These are phyloP conservation scores for Phytophthora idaei DNA, from an alignment of 352 stramenopile genomes.

Conservation along the genomic window DNA sequence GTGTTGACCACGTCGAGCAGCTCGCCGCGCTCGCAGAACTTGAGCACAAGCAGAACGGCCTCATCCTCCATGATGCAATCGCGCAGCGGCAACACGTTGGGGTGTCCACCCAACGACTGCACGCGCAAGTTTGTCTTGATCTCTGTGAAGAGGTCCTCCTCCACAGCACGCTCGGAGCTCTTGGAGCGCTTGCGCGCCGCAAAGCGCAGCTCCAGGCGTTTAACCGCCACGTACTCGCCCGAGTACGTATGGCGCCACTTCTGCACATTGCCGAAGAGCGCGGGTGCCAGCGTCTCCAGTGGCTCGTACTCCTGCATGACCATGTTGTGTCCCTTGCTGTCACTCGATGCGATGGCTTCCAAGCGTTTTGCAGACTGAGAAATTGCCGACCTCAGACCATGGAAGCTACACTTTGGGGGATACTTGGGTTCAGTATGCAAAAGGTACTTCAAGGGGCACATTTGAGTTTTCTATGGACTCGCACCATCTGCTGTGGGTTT, in stretches of 20 bases:
- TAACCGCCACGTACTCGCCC: constrained; percentile 71
- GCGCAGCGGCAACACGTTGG: constrained; percentile 66
- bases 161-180: constrained; percentile 50
- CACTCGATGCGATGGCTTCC: constrained; percentile 11
- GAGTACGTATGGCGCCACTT: constrained; percentile 60
- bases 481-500: constrained; percentile 23
- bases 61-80: constrained; percentile 71
- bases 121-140: constrained; percentile 73
- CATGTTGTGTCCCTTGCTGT: constrained; percentile 12
- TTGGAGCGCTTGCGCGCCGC: constrained; percentile 57
- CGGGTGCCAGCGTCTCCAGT: constrained; percentile 62
- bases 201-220: constrained; percentile 75
- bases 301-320: constrained; percentile 53
- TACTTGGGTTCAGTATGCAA: constrained; percentile 27
- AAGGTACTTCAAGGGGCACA: constrained; percentile 29
- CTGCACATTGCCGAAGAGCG: constrained; percentile 77
- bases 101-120: constrained; percentile 63
- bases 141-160: constrained; percentile 77
- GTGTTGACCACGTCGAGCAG: constrained; percentile 77
- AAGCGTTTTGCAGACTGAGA: constrained; percentile 28
- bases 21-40: constrained; percentile 72
- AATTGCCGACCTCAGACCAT: background rate
- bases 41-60: constrained; percentile 70
- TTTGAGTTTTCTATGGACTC: constrained; percentile 1
- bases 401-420: background rate